These are phyloP conservation scores for Picea sitchensis DNA, from an alignment of 75 land plant genomes.

Conservation along the genomic window DNA sequence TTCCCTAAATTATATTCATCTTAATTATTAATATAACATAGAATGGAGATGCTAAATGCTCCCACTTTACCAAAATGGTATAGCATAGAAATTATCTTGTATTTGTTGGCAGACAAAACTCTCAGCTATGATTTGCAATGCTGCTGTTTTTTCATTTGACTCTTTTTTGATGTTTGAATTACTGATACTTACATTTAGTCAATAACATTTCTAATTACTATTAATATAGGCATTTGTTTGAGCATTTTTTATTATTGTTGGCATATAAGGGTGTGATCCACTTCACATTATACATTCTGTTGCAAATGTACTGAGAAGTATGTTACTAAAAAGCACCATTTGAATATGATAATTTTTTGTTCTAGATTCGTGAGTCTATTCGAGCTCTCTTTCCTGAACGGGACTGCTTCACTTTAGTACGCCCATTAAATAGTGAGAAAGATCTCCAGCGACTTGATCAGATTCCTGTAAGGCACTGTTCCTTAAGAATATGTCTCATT, in stretches of 20 bases:
- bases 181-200: background rate
- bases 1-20: no score
- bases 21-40: no score
- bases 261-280: background rate
- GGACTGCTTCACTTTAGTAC: slow-evolving; percentile 80
- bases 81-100: no score
- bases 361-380: slow-evolving; percentile 89
- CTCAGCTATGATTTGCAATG: no score
- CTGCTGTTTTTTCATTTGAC: no score
- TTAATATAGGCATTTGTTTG: no score
- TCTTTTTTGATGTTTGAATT: no score
- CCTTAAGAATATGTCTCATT: background rate
- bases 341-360: background rate
- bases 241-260: no score
- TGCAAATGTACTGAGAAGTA: background rate
- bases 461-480: slow-evolving; percentile 49
- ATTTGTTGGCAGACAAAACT: no score
- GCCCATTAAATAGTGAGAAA: slow-evolving; percentile 79
- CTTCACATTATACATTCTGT: background rate
- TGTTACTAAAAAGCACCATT: background rate
- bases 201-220: no score
- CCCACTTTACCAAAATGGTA: no score
- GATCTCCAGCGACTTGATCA: slow-evolving; percentile 88
- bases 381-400: slow-evolving; percentile 91
- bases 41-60: no score